phyloP scores from a whole-genome alignment of 805 yeast genomes.

The Pichia pseudocactophila region DNA sequence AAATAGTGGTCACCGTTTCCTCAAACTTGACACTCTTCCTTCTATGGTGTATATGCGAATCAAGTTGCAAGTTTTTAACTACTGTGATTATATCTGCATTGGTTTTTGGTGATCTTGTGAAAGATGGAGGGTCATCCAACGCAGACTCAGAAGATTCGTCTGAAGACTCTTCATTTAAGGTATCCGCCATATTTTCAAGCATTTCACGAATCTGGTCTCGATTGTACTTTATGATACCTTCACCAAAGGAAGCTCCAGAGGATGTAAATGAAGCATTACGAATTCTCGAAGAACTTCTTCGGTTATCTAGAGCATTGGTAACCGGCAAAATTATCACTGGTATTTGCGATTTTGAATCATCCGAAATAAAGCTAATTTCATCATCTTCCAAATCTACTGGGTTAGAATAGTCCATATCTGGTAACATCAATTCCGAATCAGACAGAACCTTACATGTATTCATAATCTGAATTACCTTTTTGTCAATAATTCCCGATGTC shows the following conservation, averaged over 20 bases:
- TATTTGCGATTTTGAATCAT: neutral
- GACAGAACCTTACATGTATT: constrained; percentile 7
- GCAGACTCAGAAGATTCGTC: constrained; percentile 6
- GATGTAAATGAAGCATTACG: constrained; percentile 26
- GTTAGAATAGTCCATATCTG: constrained; percentile 10
- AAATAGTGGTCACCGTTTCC: constrained; percentile 11
- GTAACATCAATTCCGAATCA: constrained; percentile 4
- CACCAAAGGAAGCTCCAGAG: constrained; percentile 29
- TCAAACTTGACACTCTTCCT: constrained; percentile 28
- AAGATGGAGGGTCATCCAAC: constrained; percentile 3
- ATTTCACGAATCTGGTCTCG: constrained; percentile 27
- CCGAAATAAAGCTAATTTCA: constrained; percentile 10
- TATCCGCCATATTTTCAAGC: constrained; percentile 21
- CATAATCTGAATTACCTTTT: constrained; percentile 18
- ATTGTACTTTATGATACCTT: constrained; percentile 28
- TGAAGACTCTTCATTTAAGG: constrained; percentile 11
- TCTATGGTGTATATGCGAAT: neutral
- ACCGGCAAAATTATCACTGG: constrained; percentile 12
- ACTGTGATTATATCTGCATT: constrained; percentile 3
- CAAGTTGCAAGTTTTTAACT: constrained; percentile 3
- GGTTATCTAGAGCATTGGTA: neutral
- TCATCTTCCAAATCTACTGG: constrained; percentile 13
- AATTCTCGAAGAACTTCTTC: neutral
- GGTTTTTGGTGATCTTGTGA: neutral
- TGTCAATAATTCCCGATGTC: constrained; percentile 10